phyloP scores from a whole-genome alignment of 2,329 filamentous ascomycete species.

The Pseudogymnoascus sp. region DNA sequence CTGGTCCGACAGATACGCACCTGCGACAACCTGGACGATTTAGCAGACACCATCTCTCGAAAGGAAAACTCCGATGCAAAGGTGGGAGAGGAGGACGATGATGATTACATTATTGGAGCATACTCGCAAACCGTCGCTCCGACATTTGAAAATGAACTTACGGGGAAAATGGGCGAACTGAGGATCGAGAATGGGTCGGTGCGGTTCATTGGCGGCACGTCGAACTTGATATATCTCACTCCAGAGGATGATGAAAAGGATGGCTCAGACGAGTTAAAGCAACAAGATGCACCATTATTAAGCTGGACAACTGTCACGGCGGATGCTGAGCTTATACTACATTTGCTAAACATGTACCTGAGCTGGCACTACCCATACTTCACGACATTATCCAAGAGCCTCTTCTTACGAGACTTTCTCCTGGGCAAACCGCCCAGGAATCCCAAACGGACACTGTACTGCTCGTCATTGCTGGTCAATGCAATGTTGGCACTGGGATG shows the following conservation, averaged over 20 bases:
- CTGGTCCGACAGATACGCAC: constrained; percentile 82
- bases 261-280: constrained; percentile 24
- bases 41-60: constrained; percentile 43
- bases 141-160: constrained; percentile 64
- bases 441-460: constrained; percentile 59
- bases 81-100: constrained; percentile 34
- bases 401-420: constrained; percentile 82
- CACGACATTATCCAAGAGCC: constrained; percentile 73
- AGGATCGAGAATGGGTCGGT: constrained; percentile 79
- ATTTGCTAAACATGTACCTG: constrained; percentile 96
- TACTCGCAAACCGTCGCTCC: constrained; percentile 34
- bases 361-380: constrained; percentile 98
- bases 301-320: constrained; percentile 84
- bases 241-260: constrained; percentile 31
- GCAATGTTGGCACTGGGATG: constrained; percentile 75
- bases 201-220: constrained; percentile 88
- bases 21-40: constrained; percentile 55
- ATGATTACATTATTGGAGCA: constrained; percentile 30
- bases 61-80: constrained; percentile 27
- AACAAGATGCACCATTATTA: constrained; percentile 58
- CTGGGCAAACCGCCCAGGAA: constrained; percentile 52
- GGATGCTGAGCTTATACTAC: constrained; percentile 69
- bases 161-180: constrained; percentile 88
- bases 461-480: constrained; percentile 84
- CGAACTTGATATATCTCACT: constrained; percentile 77